Evolutionary conservation across 2,329 filamentous ascomycete genomes (phyloP).

Genomic region (Cryoendolithus antarcticus): DNA sequence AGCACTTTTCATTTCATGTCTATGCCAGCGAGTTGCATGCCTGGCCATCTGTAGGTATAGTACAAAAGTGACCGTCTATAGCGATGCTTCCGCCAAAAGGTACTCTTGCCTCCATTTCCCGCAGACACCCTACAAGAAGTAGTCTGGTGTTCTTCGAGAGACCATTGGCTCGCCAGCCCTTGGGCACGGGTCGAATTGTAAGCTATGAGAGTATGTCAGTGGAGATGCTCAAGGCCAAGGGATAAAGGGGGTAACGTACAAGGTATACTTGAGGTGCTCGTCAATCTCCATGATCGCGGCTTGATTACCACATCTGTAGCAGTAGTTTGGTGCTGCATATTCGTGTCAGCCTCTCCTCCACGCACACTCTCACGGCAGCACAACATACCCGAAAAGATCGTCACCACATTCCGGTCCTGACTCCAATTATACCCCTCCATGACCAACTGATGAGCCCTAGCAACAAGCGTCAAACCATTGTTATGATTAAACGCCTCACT

Average conservation of each 20-base stretch:
- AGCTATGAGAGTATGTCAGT: conserved; percentile 43
- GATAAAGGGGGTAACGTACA: conserved; percentile 51
- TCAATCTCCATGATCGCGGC: conserved; percentile 99
- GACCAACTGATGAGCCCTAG: conserved; percentile 91
- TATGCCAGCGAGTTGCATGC: too few relatives aligned
- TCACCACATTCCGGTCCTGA: conserved; percentile 94
- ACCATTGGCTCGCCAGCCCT: conserved; percentile 98
- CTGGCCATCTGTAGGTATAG: too few relatives aligned
- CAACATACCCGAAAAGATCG: conserved; percentile 81
- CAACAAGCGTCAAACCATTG: conserved; percentile 91
- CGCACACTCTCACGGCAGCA: background rate
- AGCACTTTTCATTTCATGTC: too few relatives aligned
- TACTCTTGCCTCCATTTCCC: too few relatives aligned
- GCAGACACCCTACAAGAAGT: conserved; percentile 65
- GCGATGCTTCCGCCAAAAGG: too few relatives aligned
- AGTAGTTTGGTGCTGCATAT: conserved; percentile 56
- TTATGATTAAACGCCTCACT: conserved; percentile 99
- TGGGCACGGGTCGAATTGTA: conserved; percentile 98
- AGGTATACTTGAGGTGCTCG: conserved; percentile 97
- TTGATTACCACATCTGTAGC: conserved; percentile 97
- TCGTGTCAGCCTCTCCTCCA: conserved; percentile 16
- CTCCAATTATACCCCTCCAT: conserved; percentile 99
- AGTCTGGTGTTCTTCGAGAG: conserved; percentile 85
- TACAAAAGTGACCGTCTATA: too few relatives aligned
- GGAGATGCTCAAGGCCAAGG: too few relatives aligned